Evolutionary conservation across 1,284 basidiomycete genomes (phyloP).

Genomic region (Ustilago bromivora): DNA sequence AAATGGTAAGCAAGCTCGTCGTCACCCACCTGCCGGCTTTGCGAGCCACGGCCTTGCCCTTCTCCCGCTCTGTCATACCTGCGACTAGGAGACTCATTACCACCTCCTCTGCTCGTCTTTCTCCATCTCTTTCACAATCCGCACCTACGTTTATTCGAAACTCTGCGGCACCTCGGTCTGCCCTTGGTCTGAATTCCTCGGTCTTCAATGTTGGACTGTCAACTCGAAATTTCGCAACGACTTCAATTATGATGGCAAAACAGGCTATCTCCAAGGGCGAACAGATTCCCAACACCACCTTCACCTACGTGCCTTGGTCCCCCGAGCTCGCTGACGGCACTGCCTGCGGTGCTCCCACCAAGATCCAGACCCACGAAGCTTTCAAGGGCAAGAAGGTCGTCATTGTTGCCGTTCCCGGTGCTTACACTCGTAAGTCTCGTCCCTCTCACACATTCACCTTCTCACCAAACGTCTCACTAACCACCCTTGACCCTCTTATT

Average conservation of each 20-base stretch:
- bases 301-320: constrained; percentile 77
- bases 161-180: not conserved
- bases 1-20: constrained; percentile 52
- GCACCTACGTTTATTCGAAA: not conserved
- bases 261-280: constrained; percentile 72
- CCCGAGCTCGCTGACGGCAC: constrained; percentile 76
- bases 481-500: not conserved
- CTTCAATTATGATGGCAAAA: constrained; percentile 3
- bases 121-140: not conserved
- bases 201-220: too few species aligned
- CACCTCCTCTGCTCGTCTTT: constrained; percentile 13
- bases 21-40: constrained; percentile 12
- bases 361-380: constrained; percentile 73
- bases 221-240: constrained; percentile 14
- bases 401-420: constrained; percentile 81
- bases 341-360: constrained; percentile 69
- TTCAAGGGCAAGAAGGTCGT: constrained; percentile 89
- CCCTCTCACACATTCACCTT: not conserved
- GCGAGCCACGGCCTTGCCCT: constrained; percentile 14
- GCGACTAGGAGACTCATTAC: constrained; percentile 44
- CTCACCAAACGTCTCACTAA: not conserved
- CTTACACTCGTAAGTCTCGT: constrained; percentile 70
- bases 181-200: not conserved
- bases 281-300: constrained; percentile 76
- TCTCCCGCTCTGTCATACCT: constrained; percentile 1